Evolutionary conservation across 805 yeast genomes (phyloP).

Genomic region (Peterozyma toletana): DNA sequence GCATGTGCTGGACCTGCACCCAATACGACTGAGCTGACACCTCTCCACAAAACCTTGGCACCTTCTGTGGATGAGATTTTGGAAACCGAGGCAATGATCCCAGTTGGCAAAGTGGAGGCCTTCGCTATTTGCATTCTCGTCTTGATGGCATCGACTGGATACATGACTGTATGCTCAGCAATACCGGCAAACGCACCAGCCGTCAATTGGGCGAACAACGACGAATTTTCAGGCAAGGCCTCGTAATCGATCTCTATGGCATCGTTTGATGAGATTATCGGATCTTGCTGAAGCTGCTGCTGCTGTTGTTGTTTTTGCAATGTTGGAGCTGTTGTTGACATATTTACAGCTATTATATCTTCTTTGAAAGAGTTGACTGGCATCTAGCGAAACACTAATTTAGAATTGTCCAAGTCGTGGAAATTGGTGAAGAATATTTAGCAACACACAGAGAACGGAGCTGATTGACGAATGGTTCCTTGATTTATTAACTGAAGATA

Average conservation of each 20-base stretch:
- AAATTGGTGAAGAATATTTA: too few species aligned
- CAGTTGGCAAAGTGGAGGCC: constrained; percentile 19
- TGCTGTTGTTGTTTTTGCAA: too few species aligned
- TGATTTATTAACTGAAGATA: too few species aligned
- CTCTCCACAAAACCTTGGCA: constrained; percentile 83
- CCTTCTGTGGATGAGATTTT: constrained; percentile 85
- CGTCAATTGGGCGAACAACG: constrained; percentile 69
- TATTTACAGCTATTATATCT: too few species aligned
- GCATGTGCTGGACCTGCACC: constrained; percentile 99
- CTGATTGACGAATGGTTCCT: too few species aligned
- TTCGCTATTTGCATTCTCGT: constrained; percentile 79
- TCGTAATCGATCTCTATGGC: constrained; percentile 72
- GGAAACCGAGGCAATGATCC: constrained; percentile 62
- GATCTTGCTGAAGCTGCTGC: too few species aligned
- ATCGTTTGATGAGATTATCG: constrained; percentile 2
- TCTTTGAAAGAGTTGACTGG: too few species aligned
- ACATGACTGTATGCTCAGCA: constrained; percentile 97
- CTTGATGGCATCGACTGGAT: constrained; percentile 92
- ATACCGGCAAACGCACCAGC: constrained; percentile 99
- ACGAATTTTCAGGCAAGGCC: constrained; percentile 81
- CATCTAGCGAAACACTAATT: too few species aligned
- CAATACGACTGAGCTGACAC: constrained; percentile 81
- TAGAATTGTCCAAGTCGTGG: too few species aligned
- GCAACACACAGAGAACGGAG: too few species aligned
- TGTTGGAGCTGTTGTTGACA: too few species aligned